Percentiles rank a stretch among this genome's conserved stretches.
Evolutionary conservation across 345 rosid genomes (phyloP).

Genomic region (Euphorbia pulcherrima): DNA sequence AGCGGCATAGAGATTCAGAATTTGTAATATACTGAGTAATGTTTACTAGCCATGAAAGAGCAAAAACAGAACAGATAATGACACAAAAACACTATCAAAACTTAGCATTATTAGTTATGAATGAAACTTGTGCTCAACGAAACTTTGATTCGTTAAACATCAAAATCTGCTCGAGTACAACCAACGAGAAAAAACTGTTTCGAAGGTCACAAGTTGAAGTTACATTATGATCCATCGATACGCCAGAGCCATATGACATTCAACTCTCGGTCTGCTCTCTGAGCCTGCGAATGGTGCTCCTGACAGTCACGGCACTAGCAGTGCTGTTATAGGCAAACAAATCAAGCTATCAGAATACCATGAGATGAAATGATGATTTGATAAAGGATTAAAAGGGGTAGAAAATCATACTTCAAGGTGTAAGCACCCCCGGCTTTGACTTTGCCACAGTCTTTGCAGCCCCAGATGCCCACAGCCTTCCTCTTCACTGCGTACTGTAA

Average conservation of each 20-base stretch:
- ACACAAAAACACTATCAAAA: no score
- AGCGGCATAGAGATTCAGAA: no score
- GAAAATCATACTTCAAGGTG: conserved; percentile 64
- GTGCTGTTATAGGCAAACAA: conserved; percentile 40
- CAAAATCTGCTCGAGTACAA: background rate
- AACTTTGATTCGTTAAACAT: background rate
- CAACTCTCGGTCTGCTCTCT: conserved; percentile 90
- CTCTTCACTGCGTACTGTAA: conserved; percentile 83
- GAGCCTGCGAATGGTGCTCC: conserved; percentile 89
- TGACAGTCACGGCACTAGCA: conserved; percentile 80
- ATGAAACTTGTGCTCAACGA: background rate
- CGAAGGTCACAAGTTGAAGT: background rate
- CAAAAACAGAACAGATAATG: no score
- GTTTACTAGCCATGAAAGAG: no score
- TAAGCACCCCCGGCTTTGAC: conserved; percentile 95
- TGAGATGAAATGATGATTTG: background rate
- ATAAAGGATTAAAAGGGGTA: background rate
- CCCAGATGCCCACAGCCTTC: conserved; percentile 95
- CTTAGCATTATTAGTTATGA: no score
- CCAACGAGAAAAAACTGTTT: background rate
- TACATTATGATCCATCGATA: background rate
- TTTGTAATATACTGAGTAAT: no score
- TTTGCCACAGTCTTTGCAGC: conserved; percentile 95
- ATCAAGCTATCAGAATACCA: background rate
- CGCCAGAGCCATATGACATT: background rate